phyloP scores from a whole-genome alignment of 2,329 filamentous ascomycete genomes.

The Botrytis sinoallii region DNA sequence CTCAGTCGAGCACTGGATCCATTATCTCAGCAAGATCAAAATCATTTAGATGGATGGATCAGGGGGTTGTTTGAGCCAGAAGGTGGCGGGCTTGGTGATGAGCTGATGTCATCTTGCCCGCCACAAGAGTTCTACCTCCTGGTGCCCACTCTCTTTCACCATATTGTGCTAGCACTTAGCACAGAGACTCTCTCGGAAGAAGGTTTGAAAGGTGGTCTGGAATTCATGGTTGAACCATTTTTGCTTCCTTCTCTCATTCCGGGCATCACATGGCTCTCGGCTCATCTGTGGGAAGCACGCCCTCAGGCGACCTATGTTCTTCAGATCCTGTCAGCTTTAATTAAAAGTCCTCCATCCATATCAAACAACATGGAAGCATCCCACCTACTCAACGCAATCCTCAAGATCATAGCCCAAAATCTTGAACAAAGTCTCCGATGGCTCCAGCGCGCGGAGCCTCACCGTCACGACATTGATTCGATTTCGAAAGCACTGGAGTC shows the following conservation, averaged over 20 bases:
- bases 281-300: slow-evolving; percentile 65
- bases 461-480: slow-evolving; percentile 66
- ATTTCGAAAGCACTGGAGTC: slow-evolving; percentile 63
- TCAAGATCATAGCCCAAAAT: slow-evolving; percentile 68
- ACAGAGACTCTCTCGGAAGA: slow-evolving; percentile 64
- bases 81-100: slow-evolving; percentile 69
- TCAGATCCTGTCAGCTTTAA: slow-evolving; percentile 67
- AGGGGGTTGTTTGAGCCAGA: slow-evolving; percentile 74
- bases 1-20: slow-evolving; percentile 56
- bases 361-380: slow-evolving; percentile 60
- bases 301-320: slow-evolving; percentile 66
- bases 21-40: slow-evolving; percentile 60
- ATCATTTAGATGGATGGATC: slow-evolving; percentile 71
- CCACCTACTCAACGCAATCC: slow-evolving; percentile 66
- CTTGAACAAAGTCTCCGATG: slow-evolving; percentile 65
- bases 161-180: slow-evolving; percentile 69
- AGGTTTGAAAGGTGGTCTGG: slow-evolving; percentile 69
- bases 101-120: slow-evolving; percentile 76
- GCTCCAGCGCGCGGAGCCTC: slow-evolving; percentile 64
- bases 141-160: slow-evolving; percentile 72
- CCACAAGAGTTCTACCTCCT: slow-evolving; percentile 81
- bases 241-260: slow-evolving; percentile 74
- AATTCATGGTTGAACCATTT: slow-evolving; percentile 78
- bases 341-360: slow-evolving; percentile 63
- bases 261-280: slow-evolving; percentile 67